Conservation (phyloP, 371 early-diverging fungal genomes). For the Rhizopus stolonifer region DNA sequence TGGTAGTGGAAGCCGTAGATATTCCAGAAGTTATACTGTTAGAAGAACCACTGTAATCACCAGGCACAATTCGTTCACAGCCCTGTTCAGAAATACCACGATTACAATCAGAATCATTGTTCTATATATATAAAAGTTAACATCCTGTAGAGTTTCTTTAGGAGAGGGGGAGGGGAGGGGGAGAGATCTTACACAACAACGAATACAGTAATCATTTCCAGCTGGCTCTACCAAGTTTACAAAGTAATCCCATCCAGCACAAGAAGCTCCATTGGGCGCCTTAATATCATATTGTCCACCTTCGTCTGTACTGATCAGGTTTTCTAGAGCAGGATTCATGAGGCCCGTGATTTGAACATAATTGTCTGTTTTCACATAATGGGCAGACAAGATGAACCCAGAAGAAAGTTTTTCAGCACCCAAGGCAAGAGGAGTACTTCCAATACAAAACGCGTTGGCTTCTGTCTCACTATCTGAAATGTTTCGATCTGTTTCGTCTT, state of each 20-base stretch:
- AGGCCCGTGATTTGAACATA: slow-evolving; percentile 59
- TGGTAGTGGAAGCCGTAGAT: not conserved
- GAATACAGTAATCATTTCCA: slow-evolving; percentile 47
- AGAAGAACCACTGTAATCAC: slow-evolving; percentile 52
- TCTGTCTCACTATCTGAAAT: slow-evolving; percentile 49
- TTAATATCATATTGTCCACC: slow-evolving; percentile 55
- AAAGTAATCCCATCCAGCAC: slow-evolving; percentile 48
- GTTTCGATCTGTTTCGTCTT: slow-evolving; percentile 29
- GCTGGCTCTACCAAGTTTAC: slow-evolving; percentile 58
- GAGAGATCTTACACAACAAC: slow-evolving; percentile 52
- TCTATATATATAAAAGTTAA: slow-evolving; percentile 18
- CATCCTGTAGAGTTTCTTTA: no score
- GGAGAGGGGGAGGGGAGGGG: no score
- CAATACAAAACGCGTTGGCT: slow-evolving; percentile 55
- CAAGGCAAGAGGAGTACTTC: slow-evolving; percentile 37
- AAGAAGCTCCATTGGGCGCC: slow-evolving; percentile 47
- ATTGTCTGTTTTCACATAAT: slow-evolving; percentile 38
- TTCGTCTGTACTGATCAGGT: slow-evolving; percentile 37
- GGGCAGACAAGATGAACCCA: slow-evolving; percentile 49
- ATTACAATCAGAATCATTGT: slow-evolving; percentile 44
- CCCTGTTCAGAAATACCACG: slow-evolving; percentile 53
- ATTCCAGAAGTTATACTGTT: slow-evolving; percentile 7
- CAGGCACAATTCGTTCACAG: slow-evolving; percentile 52
- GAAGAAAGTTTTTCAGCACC: slow-evolving; percentile 35
- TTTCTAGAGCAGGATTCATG: slow-evolving; percentile 42